A percentile compares a stretch with the other conserved stretches of the same genome.
phyloP scores from a whole-genome alignment of 2,329 filamentous ascomycete genomes.

The Xylariaceae sp. region DNA sequence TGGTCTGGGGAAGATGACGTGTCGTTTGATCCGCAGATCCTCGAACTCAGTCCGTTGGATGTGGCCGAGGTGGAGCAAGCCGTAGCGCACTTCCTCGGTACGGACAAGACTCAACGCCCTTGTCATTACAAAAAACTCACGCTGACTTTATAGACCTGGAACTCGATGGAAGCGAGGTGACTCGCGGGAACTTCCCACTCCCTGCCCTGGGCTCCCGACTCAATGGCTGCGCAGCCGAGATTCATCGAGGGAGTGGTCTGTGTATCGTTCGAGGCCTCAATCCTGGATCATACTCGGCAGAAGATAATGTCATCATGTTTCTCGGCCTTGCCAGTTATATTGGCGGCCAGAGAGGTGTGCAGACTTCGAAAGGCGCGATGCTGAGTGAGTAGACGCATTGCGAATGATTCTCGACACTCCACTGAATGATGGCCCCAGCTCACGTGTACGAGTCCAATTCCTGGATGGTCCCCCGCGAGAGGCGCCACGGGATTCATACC shows the following conservation, averaged over 20 bases:
- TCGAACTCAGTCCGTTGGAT: slow-evolving; percentile 22
- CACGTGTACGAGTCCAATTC: slow-evolving; percentile 46
- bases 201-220: slow-evolving; percentile 37
- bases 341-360: slow-evolving; percentile 49
- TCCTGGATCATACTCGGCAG: slow-evolving; percentile 42
- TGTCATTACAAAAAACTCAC: slow-evolving; percentile 16
- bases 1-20: slow-evolving; percentile 22
- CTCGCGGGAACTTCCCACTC: slow-evolving; percentile 39
- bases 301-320: slow-evolving; percentile 54
- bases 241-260: slow-evolving; percentile 47
- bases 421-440: slow-evolving; percentile 33
- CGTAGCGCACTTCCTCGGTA: slow-evolving; percentile 27
- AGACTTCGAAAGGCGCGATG: slow-evolving; percentile 46
- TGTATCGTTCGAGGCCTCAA: slow-evolving; percentile 53
- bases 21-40: slow-evolving; percentile 16
- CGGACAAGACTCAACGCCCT: slow-evolving; percentile 14
- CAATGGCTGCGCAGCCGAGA: slow-evolving; percentile 30
- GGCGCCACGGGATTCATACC: slow-evolving; percentile 49
- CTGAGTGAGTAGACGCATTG: slow-evolving; percentile 37
- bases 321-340: slow-evolving; percentile 55
- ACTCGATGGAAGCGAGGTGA: slow-evolving; percentile 38
- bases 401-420: not conserved
- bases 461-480: slow-evolving; percentile 42
- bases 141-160: slow-evolving; percentile 30
- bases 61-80: slow-evolving; percentile 26